Percentiles rank a stretch among this genome's conserved stretches.
These are phyloP conservation scores for Spinacia oleracea DNA, from an alignment of 179 eudicot genomes.

Conservation along the genomic window DNA sequence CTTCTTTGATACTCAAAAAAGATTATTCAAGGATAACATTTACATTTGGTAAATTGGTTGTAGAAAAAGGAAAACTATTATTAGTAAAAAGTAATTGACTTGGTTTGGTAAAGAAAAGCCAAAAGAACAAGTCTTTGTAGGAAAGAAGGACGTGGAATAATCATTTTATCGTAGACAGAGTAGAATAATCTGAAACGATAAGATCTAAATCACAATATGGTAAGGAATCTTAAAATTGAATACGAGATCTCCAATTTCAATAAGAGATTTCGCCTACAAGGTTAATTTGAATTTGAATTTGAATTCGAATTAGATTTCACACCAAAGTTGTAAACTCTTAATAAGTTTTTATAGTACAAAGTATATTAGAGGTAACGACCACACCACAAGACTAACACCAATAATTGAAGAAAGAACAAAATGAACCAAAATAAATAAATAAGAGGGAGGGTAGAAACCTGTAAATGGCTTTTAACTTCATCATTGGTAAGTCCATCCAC, in stretches of 20 bases:
- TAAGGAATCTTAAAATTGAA: not conserved
- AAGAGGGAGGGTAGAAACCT: conserved; percentile 34
- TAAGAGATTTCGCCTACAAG: not conserved
- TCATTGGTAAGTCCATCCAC: conserved; percentile 54
- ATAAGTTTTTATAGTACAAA: no score
- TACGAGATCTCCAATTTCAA: not conserved
- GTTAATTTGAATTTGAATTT: no score
- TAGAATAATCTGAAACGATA: not conserved
- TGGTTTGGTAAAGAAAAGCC: not conserved
- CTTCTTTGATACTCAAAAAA: not conserved
- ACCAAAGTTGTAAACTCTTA: not conserved
- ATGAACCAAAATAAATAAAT: not conserved
- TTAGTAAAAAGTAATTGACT: no score
- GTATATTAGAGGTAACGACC: not conserved
- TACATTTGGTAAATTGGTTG: not conserved
- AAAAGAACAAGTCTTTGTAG: no score
- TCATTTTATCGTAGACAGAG: not conserved
- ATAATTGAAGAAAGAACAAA: not conserved
- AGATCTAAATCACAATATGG: not conserved
- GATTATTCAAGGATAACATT: not conserved
- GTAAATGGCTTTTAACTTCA: conserved; percentile 52
- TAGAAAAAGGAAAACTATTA: no score
- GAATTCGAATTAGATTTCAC: not conserved
- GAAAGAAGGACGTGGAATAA: not conserved
- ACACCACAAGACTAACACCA: not conserved